Evolutionary conservation across 2,329 filamentous ascomycete species (phyloP).

Genomic region (Colletotrichum tanaceti): DNA sequence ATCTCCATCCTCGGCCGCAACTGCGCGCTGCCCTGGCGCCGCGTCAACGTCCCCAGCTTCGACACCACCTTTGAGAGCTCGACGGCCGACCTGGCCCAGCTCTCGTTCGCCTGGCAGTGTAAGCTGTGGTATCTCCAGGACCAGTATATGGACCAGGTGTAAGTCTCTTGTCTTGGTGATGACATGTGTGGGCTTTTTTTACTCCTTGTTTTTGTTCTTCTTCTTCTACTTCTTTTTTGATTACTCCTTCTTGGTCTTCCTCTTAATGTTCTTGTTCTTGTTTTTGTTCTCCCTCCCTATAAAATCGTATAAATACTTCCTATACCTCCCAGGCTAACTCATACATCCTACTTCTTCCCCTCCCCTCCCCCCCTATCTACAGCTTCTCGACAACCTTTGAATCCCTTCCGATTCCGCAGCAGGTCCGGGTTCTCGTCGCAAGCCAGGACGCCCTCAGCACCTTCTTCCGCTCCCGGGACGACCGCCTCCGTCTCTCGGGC

Average conservation of each 20-base stretch:
- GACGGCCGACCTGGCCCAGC: slow-evolving; percentile 28
- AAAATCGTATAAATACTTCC: too few relatives aligned
- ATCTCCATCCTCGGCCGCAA: slow-evolving; percentile 41
- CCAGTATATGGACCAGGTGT: slow-evolving; percentile 42
- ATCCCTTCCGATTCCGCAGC: slow-evolving; percentile 38
- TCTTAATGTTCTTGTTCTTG: too few relatives aligned
- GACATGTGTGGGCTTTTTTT: too few relatives aligned
- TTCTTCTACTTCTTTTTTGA: too few relatives aligned
- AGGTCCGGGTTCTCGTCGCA: slow-evolving; percentile 38
- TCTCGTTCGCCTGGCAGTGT: slow-evolving; percentile 41
- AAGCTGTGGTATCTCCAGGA: slow-evolving; percentile 42
- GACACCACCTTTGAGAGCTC: slow-evolving; percentile 33
- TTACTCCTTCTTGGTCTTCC: too few relatives aligned
- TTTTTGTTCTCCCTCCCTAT: too few relatives aligned
- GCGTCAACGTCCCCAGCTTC: slow-evolving; percentile 40
- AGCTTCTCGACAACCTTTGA: slow-evolving; percentile 40
- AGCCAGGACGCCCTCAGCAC: slow-evolving; percentile 40
- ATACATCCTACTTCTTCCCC: neutral
- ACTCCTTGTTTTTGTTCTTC: too few relatives aligned
- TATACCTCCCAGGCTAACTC: too few relatives aligned
- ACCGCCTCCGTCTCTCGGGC: slow-evolving; percentile 30
- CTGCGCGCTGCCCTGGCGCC: slow-evolving; percentile 39
- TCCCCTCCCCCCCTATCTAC: too few relatives aligned
- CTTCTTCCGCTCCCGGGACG: slow-evolving; percentile 38
- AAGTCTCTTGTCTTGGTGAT: too few relatives aligned